These are phyloP conservation scores for Homolaphlyctis polyrhiza DNA, from an alignment of 371 early-diverging fungal species.

Conservation along the genomic window DNA sequence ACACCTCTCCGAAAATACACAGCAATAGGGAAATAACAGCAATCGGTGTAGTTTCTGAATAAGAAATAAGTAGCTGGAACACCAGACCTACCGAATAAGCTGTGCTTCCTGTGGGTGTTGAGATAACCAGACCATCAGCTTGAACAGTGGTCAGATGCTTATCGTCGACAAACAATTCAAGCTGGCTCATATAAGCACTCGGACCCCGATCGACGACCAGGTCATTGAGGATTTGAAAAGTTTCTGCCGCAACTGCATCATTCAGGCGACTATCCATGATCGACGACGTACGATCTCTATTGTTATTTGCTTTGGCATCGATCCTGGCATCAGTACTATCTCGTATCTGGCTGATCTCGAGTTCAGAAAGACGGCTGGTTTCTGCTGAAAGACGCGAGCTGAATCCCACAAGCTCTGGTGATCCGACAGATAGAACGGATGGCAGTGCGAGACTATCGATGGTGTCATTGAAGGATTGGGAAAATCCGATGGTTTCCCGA, in stretches of 20 bases:
- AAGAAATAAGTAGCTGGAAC: constrained; percentile 15
- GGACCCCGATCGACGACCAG: constrained; percentile 91
- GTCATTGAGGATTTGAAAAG: constrained; percentile 70
- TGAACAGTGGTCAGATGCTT: constrained; percentile 38
- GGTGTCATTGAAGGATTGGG: no score
- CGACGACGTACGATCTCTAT: no score
- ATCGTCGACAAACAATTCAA: constrained; percentile 81
- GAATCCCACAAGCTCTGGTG: no score
- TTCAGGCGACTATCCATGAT: no score
- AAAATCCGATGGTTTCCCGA: no score
- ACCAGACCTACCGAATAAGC: constrained; percentile 89
- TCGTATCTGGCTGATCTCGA: no score
- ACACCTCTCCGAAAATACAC: neutral
- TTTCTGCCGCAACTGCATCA: constrained; percentile 11
- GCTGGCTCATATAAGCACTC: constrained; percentile 74
- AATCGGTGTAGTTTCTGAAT: neutral
- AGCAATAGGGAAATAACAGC: neutral
- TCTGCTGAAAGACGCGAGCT: no score
- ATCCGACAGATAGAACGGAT: no score
- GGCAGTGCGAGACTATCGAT: no score
- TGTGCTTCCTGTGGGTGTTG: constrained; percentile 94
- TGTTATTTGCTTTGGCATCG: no score
- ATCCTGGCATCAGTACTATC: no score
- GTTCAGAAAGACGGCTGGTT: no score
- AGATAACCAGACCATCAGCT: constrained; percentile 81